Evolutionary conservation across 805 yeast species (phyloP).

Genomic region (Kazachstania taianensis): DNA sequence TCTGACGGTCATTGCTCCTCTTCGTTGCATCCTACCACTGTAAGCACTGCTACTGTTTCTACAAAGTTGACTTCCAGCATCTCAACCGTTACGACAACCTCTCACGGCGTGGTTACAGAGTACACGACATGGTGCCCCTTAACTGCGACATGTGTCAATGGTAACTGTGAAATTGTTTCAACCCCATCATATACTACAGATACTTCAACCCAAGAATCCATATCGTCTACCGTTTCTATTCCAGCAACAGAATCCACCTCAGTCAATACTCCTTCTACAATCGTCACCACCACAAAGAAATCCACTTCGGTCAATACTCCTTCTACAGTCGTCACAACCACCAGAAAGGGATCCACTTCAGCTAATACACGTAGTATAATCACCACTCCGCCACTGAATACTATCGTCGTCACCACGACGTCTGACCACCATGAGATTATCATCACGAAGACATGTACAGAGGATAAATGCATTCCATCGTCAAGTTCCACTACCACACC

Average conservation of each 20-base stretch:
- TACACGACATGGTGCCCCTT: conserved; percentile 26
- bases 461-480: conserved; percentile 3
- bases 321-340: background rate
- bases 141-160: conserved; percentile 3
- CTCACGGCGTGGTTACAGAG: conserved; percentile 18
- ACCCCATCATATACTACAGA: conserved; percentile 3
- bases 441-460: conserved; percentile 5
- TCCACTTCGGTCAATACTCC: background rate
- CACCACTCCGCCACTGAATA: background rate
- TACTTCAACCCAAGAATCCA: background rate
- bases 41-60: background rate
- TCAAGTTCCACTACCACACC: too few relatives aligned
- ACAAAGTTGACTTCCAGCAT: conserved; percentile 5
- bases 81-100: conserved; percentile 13
- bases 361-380: background rate
- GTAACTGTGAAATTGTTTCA: background rate
- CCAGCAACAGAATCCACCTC: too few relatives aligned
- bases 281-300: background rate
- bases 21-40: background rate
- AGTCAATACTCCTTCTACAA: background rate
- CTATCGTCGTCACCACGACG: background rate
- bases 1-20: too few relatives aligned
- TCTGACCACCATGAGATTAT: background rate
- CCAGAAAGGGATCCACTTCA: background rate
- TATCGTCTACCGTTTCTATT: background rate